Base-by-base conservation (phyloP, 2,329 filamentous ascomycete genomes). In the Scytalidium lignicola region DNA sequence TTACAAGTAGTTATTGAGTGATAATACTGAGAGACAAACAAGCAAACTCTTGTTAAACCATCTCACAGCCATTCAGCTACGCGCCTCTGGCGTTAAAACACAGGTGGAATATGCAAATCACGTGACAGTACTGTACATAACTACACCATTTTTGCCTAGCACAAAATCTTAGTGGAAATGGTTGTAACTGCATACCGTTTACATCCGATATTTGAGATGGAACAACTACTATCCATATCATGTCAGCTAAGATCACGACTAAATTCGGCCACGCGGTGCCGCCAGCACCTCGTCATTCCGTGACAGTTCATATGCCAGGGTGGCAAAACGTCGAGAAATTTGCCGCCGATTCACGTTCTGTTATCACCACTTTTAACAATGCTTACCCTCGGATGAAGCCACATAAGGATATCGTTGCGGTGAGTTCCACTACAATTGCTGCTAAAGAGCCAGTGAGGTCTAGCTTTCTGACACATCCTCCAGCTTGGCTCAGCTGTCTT, bases 381-480 rank as follows among this genome's bases (percentile, higher is more conserved):
- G 47, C 55, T 17, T 62, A 62, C 47, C 59, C 59, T 19, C 46
- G 58, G 6, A 55, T 60, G 37, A 37, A 57, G 9, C 39, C 46
- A n/a, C 55, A 58, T 43, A 20, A 32, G 18, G 59, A 62, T 49
- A 44, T 59, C n/a, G 55, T 52, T 44, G 43, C 39, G 19, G 59
- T 58, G 45, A 49, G 51, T 51, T 39, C 21, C n/a, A 12, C 29
- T 41, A 26, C 19, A 12, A 12, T 37, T 21, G 18, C 1, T 43
- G 7, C 6, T 15, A 7, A 7, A 45, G 41, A 17, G 46, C 20
- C 18, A 40, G 12, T 10, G 42, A 17, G 17, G 41, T 26, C 22
- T 28, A 49, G 47, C 49, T 55, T 18, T 45, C 44, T 22, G 41
- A 13, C 41, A 48, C 39, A 13, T 22, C 23, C 8, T 44, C 21